phyloP scores from a whole-genome alignment of 768 basidiomycete species.

The Hortiboletus flavorubellus region DNA sequence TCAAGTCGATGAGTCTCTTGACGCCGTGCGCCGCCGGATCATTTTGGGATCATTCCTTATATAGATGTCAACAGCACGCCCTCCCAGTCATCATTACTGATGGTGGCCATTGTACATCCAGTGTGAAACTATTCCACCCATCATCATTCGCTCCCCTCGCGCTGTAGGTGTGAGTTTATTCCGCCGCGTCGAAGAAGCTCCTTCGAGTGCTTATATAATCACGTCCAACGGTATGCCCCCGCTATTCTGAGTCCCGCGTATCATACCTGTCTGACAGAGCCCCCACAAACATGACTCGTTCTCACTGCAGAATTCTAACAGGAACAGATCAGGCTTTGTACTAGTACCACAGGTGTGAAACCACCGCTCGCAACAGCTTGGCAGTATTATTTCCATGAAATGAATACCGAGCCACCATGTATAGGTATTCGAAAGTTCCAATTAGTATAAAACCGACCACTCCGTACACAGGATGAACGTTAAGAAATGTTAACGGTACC shows the following conservation, averaged over 20 bases:
- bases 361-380: background rate
- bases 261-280: too few species aligned
- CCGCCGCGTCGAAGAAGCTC: background rate
- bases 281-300: too few species aligned
- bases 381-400: conserved; percentile 1
- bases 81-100: background rate
- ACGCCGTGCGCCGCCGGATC: background rate
- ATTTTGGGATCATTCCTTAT: background rate
- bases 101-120: background rate
- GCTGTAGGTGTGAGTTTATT: background rate
- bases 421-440: background rate
- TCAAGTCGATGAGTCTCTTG: conserved; percentile 1
- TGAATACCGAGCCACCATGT: conserved; percentile 6
- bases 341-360: background rate
- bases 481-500: conserved; percentile 6
- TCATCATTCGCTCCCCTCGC: background rate
- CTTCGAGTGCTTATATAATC: too few species aligned
- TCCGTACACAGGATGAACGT: background rate
- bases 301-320: too few species aligned
- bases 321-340: background rate
- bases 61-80: background rate
- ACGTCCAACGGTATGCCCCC: too few species aligned
- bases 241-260: too few species aligned
- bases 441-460: conserved; percentile 16
- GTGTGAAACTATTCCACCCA: background rate